Conservation (phyloP, 305 asterid species). For the Withania somnifera region DNA sequence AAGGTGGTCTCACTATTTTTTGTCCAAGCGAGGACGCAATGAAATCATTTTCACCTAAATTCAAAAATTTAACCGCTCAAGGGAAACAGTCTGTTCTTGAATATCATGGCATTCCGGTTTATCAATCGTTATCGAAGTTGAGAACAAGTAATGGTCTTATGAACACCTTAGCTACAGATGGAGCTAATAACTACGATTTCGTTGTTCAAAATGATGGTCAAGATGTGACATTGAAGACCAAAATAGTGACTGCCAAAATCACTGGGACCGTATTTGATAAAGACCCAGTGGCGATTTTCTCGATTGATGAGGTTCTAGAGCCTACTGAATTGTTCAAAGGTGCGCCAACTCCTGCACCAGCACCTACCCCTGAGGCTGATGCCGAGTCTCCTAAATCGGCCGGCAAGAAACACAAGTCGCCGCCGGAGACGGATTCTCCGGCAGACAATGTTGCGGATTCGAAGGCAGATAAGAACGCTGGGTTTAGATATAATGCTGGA, state of each 20-base stretch:
- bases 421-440: slow-evolving; percentile 45
- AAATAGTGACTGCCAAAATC: slow-evolving; percentile 56
- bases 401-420: slow-evolving; percentile 43
- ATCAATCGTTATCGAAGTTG: slow-evolving; percentile 38
- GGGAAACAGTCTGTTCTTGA: slow-evolving; percentile 51
- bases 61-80: slow-evolving; percentile 42
- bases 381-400: slow-evolving; percentile 47
- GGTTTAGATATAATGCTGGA: slow-evolving; percentile 33
- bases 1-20: slow-evolving; percentile 67
- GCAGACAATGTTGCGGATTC: slow-evolving; percentile 46
- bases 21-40: slow-evolving; percentile 85
- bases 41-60: slow-evolving; percentile 51
- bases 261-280: slow-evolving; percentile 43
- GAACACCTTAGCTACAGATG: slow-evolving; percentile 73
- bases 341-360: slow-evolving; percentile 52
- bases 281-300: slow-evolving; percentile 56
- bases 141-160: slow-evolving; percentile 54
- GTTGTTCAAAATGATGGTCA: slow-evolving; percentile 77
- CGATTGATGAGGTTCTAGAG: slow-evolving; percentile 50
- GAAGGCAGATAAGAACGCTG: slow-evolving; percentile 30
- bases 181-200: slow-evolving; percentile 34
- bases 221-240: slow-evolving; percentile 50
- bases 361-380: slow-evolving; percentile 40
- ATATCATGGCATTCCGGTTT: slow-evolving; percentile 65
- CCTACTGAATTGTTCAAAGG: slow-evolving; percentile 66